Conservation (phyloP, 148 eudicot genomes). For the Pouteria glomerata region DNA sequence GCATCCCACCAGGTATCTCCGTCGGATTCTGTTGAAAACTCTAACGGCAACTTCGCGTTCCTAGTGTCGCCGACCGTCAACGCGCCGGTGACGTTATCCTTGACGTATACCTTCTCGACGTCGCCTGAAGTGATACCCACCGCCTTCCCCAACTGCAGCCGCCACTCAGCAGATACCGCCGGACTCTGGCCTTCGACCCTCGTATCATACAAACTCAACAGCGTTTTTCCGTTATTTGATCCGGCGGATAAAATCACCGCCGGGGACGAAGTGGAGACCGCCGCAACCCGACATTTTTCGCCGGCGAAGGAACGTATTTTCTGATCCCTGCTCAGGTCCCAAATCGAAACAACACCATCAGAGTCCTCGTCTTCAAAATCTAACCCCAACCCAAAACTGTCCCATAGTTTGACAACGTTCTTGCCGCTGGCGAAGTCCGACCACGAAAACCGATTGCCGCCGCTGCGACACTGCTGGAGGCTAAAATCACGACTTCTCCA, state of each 20-base stretch:
- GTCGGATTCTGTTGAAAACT: constrained; percentile 21
- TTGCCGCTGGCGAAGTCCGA: constrained; percentile 48
- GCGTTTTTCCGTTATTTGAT: constrained; percentile 13
- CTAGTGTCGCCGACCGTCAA: constrained; percentile 59
- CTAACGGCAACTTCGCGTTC: constrained; percentile 37
- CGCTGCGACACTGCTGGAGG: constrained; percentile 25
- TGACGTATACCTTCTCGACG: constrained; percentile 42
- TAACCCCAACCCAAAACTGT: constrained; percentile 41
- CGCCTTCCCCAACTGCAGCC: constrained; percentile 17
- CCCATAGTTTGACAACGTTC: constrained; percentile 72
- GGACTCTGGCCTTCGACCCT: constrained; percentile 32
- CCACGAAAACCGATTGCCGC: constrained; percentile 28
- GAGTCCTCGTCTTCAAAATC: constrained; percentile 20
- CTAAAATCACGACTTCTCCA: constrained; percentile 34
- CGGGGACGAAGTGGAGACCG: constrained; percentile 24
- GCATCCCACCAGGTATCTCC: constrained; percentile 51
- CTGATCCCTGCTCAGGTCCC: constrained; percentile 26
- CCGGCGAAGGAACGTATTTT: constrained; percentile 24
- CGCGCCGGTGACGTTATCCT: constrained; percentile 35
- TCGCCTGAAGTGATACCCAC: constrained; percentile 30
- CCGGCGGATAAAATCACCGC: constrained; percentile 27
- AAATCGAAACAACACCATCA: constrained; percentile 30
- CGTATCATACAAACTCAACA: constrained; percentile 27
- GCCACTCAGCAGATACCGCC: constrained; percentile 34
- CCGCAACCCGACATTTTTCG: constrained; percentile 22